These are phyloP conservation scores for Colletotrichum salicis DNA, from an alignment of 2,329 filamentous ascomycete species.

Conservation along the genomic window DNA sequence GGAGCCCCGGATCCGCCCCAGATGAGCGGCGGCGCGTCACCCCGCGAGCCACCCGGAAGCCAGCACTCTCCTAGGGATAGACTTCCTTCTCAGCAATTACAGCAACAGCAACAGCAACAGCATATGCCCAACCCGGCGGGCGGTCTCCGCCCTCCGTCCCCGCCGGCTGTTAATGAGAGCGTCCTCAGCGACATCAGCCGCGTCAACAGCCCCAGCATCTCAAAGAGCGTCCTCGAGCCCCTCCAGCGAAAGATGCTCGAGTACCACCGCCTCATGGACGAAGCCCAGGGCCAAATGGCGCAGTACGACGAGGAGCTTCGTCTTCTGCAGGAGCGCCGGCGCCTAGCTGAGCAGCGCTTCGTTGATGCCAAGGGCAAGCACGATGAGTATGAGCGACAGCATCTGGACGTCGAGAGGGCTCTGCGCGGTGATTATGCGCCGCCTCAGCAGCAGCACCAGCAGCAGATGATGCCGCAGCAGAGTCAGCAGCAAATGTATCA, in stretches of 20 bases:
- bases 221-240: conserved; percentile 55
- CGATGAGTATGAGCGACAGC: conserved; percentile 55
- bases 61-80: not conserved
- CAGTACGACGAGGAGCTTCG: conserved; percentile 56
- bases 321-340: conserved; percentile 52
- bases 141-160: conserved; percentile 13
- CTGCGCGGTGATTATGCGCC: conserved; percentile 50
- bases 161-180: not conserved
- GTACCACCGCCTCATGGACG: conserved; percentile 54
- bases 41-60: not conserved
- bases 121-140: not conserved
- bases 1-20: conserved; percentile 1
- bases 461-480: conserved; percentile 5
- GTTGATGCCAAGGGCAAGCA: conserved; percentile 56
- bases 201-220: conserved; percentile 56
- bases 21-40: conserved; percentile 16
- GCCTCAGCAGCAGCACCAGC: conserved; percentile 6
- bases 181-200: conserved; percentile 48
- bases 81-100: not conserved
- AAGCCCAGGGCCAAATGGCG: conserved; percentile 53
- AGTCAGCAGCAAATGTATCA: conserved; percentile 30
- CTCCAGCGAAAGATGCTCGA: conserved; percentile 57
- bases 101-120: not conserved
- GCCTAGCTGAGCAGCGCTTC: conserved; percentile 53
- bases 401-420: conserved; percentile 53